Evolutionary conservation across 1,284 basidiomycete species (phyloP), one percentile per base, ranked within the genome.

Genomic region (Entoloma clypeatum): DNA sequence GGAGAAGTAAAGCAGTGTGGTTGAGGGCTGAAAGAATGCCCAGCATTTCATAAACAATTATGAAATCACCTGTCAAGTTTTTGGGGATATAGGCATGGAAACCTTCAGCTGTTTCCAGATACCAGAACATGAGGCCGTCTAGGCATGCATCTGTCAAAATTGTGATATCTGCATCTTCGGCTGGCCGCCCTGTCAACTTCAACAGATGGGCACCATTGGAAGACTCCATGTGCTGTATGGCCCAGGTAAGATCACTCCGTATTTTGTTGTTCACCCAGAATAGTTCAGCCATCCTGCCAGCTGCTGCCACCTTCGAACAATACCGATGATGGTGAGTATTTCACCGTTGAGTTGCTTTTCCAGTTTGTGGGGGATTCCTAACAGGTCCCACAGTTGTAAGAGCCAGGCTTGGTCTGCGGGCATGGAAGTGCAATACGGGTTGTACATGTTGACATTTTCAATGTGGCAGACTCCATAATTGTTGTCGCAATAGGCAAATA

Each of bases 401-500:
- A 68, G 53, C 0, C 24, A n/a, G 0, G 45, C 48, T 41, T 72
- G 71, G 7, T 59, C 52, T 0, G 23, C 11, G 0, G 67, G 68
- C 9, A 61, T 39, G n/a, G n/a, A 36, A 0, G 31, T 36, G 1
- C 46, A 7, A 36, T 68, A 70, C 0, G 51, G 58, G 7, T 11
- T 19, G 40, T 69, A 69, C 24, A 29, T 59, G 0, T 24, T 10
- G 0, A 61, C 32, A 0, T 55, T 21, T 1, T 39, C 34, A 0
- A 32, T 48, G 6, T 42, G 13, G 0, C 64, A 60, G 2, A 37
- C 55, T 0, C 52, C 50, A 33, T 63, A 71, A 8, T 37, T 45
- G 36, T 74, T 65, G 34, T 71, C 66, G 11, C 67, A 55, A 39
- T 68, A 70, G 0, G 47, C 49, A 3, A 65, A 39, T 16, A 48